Percentiles rank a stretch among this genome's conserved stretches.
Conservation (phyloP, 768 basidiomycete species). For the Fistulinella prunicolor region DNA sequence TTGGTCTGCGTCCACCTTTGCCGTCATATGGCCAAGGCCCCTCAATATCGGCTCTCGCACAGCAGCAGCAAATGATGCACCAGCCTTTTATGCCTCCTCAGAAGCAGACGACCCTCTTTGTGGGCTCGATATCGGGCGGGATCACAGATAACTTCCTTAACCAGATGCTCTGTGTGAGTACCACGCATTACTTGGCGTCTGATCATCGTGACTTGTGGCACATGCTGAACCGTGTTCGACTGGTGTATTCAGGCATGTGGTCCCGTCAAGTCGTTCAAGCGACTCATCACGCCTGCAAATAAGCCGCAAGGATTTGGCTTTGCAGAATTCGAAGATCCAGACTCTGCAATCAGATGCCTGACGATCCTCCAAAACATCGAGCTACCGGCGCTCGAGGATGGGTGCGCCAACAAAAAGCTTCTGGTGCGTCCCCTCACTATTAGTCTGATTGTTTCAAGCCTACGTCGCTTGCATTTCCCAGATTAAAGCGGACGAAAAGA, state of each 20-base stretch:
- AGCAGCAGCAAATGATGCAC: slow-evolving; percentile 66
- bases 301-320: slow-evolving; percentile 97
- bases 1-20: slow-evolving; percentile 85
- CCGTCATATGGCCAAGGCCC: slow-evolving; percentile 88
- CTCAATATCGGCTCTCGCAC: slow-evolving; percentile 87
- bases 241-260: slow-evolving; percentile 82
- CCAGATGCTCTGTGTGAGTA: slow-evolving; percentile 68
- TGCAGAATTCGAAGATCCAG: slow-evolving; percentile 92
- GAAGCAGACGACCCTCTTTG: slow-evolving; percentile 76
- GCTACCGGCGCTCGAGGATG: slow-evolving; percentile 59
- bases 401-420: slow-evolving; percentile 59
- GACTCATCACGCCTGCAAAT: slow-evolving; percentile 87
- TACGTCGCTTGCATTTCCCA: slow-evolving; percentile 40
- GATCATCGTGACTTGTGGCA: background rate
- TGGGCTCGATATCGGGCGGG: slow-evolving; percentile 94
- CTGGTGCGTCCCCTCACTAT: slow-evolving; percentile 51
- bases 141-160: slow-evolving; percentile 83
- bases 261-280: slow-evolving; percentile 84
- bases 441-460: slow-evolving; percentile 28
- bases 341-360: slow-evolving; percentile 79
- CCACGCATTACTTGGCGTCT: background rate
- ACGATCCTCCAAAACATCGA: slow-evolving; percentile 60
- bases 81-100: slow-evolving; percentile 69
- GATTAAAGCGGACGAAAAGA: slow-evolving; percentile 98
- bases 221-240: background rate